Evolutionary conservation across 345 rosid genomes (phyloP), one percentile per base, ranked within the genome.

Genomic region (Pistacia integerrima): DNA sequence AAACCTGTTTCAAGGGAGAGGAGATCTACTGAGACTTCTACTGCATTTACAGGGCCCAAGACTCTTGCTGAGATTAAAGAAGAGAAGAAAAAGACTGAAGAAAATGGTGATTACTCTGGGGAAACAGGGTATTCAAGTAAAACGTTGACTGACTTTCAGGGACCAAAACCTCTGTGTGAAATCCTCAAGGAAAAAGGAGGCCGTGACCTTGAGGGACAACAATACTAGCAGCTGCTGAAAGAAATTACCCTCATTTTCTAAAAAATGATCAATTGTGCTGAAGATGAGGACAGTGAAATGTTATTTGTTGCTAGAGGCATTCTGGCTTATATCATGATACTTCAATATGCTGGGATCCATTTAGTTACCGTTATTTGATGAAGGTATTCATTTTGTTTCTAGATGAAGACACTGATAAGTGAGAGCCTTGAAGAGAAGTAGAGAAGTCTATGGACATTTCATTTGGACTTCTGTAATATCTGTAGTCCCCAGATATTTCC

Each of bases 131-230:
- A 59, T 68, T 66, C 70, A 22, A 56, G 72, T 44, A 56, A 56
- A 63, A 74, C 48, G 18, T 56, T 48, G 46, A 76, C 76, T 46
- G 86, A 84, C 77, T 89, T 89, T 74, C 75, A 80, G 73, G 84
- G 86, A 18, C 90, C 93, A 20, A 89, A 87, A 48, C 84, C 88
- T 65, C 78, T 87, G 78, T 82, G 84, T 69, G 91, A 87, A 83
- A 87, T 89, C 74, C 88, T 89, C 36, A 79, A 83, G 79, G 87
- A 79, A 76, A 89, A 41, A 74, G 51, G 66, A 82, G 61, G 67
- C 41, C 35, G 67, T 71, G 36, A 62, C 28, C 10, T 46, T n/a
- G 20, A 64, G 49, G 57, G 76, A 63, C 12, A 18, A 30, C 16
- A 66, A 78, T 60, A 22, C 62, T 57, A 62, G 80, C 20, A 46